Base-by-base conservation (phyloP, 345 rosid genomes). In the Eucalyptus pauciflora region DNA sequence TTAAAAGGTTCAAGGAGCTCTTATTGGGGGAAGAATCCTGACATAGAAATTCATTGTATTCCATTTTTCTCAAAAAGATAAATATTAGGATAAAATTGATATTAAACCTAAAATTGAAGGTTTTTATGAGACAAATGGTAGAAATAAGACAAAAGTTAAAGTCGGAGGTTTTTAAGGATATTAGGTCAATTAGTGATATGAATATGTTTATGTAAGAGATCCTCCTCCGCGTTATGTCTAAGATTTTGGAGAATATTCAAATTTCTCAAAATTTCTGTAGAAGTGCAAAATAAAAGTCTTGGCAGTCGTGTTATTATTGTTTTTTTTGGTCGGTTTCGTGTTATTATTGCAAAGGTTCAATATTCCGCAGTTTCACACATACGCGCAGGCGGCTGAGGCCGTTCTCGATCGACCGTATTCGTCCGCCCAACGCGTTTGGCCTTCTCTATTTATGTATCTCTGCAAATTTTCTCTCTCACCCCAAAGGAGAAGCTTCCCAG, bases 1-100 rank as follows among this genome's bases (percentile, higher is more conserved):
- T 54, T 22, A 22, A 9, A 22, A 54, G 5, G 12, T 9, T 49
- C 5, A 13, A 49, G 14, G 5, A 13, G 15, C 50, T 49, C 2
- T 13, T 49, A 49, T 13, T 11, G 50, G 14, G 15, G 15, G 50
- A 49, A 0, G 10, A 52, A 20, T 52, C 56, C 2, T 7, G 2
- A 51, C 8, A 52, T 4, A 1, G 9, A 4, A 52, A 52, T 52
- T 0, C 10, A 9, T 0, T 2, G 4, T 52, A 52, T 52, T 52
- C 8, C 10, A 4, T 52, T 52, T 18, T 0, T 7, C 10, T 52
- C 58, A 2, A 8, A 3, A 0, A 52, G 58, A 52, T 18, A 52
- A 52, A 7, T 52, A 52, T 52, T 7, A 52, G 24, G 58, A 52
- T 52, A 52, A 52, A 52, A 18, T 52, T 52, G 1, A 52, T 52